Evolutionary conservation across 2,329 filamentous ascomycete genomes (phyloP), one percentile per base, ranked within the genome.

Genomic region (Truncatella angustata): DNA sequence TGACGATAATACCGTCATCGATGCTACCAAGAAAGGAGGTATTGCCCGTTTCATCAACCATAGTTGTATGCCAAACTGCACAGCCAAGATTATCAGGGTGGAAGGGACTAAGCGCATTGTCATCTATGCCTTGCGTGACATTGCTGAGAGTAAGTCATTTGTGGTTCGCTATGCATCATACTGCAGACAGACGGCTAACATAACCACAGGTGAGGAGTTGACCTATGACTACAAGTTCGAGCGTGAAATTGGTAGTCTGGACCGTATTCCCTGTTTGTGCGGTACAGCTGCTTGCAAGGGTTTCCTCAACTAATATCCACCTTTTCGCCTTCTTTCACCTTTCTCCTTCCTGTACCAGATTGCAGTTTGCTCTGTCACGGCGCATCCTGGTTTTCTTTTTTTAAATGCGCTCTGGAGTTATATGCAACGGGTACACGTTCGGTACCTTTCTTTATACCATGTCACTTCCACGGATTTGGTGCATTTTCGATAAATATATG

Each of bases 171-270:
- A 28, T 28, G 18, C 26, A 20, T 16, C 2, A 49, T 3, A 62
- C 63, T 52, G 30, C 52, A 16, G 40, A 49, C 28, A 43, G n/a
- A n/a, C n/a, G n/a, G 55, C 66, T 66, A 56, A 68, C 58, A 51
- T 58, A 53, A 66, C 47, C 49, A 56, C 66, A 99, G 94, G 97
- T 69, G 94, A 99, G 74, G 94, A 99, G 78, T 85, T 99, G 69
- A 99, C 94, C 2, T 99, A 99, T 76, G 94, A 99, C 77, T 99
- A 99, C 82, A 99, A 99, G 73, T 99, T 99, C 70, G 94, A 99
- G 76, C 89, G 94, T 63, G 94, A 99, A 73, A 90, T 95, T 65
- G 91, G 91, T 65, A 95, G 91, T 61, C 84, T 91, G 57, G 94
- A 99, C 71, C 90, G 94, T 58, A 97, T 99, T 63, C 94, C 94